Evolutionary conservation across 1,139 yeast genomes (phyloP).

Genomic region (Groenewaldozyma auringiensis): DNA sequence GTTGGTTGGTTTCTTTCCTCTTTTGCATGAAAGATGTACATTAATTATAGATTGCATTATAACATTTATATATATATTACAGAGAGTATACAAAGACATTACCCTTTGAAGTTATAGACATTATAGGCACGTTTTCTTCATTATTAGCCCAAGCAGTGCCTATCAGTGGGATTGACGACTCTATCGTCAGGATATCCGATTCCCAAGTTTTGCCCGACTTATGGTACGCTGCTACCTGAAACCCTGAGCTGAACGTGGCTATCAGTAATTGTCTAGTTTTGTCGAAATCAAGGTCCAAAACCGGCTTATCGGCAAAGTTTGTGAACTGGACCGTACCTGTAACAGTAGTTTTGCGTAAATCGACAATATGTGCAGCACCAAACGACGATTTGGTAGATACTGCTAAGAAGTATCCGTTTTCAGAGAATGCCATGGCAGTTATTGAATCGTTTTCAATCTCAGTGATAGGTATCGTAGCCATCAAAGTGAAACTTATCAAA

Average conservation of each 20-base stretch:
- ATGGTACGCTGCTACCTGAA: conserved; percentile 17
- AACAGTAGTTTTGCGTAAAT: conserved; percentile 19
- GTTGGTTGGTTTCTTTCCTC: background rate
- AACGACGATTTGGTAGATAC: conserved; percentile 23
- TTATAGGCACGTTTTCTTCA: conserved; percentile 13
- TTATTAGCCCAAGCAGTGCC: conserved; percentile 19
- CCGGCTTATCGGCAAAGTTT: conserved; percentile 7
- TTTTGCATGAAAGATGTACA: too few species aligned
- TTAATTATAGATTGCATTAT: too few species aligned
- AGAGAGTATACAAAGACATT: conserved; percentile 1
- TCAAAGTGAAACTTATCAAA: conserved; percentile 35
- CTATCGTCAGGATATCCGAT: conserved; percentile 7
- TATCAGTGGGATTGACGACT: conserved; percentile 11
- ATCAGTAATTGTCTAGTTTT: conserved; percentile 34
- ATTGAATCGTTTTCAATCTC: conserved; percentile 29
- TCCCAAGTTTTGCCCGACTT: conserved; percentile 18
- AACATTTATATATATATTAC: conserved; percentile 3
- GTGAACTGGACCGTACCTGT: conserved; percentile 21
- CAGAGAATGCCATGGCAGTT: conserved; percentile 44
- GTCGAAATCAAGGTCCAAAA: conserved; percentile 35
- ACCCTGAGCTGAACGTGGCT: conserved; percentile 15
- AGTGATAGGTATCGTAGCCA: conserved; percentile 31
- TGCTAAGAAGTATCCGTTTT: conserved; percentile 64
- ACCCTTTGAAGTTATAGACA: background rate
- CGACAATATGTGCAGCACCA: conserved; percentile 20